phyloP scores from a whole-genome alignment of 1,139 yeast species.

The Taphrina populina region DNA sequence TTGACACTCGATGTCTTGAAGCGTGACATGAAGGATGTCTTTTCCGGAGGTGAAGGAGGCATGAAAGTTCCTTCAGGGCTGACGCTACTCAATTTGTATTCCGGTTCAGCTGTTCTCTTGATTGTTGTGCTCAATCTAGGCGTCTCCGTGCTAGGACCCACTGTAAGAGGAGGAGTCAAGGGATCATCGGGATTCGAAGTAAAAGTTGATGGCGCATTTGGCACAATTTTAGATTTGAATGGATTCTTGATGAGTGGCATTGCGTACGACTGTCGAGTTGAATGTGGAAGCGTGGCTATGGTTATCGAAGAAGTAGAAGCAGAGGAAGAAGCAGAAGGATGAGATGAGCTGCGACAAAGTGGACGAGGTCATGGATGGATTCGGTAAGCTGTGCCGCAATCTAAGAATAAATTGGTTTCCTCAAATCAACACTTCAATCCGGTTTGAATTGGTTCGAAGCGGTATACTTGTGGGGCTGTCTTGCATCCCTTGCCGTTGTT shows the following conservation, averaged over 20 bases:
- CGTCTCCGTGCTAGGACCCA: not conserved
- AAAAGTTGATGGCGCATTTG: not conserved
- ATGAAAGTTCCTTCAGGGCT: constrained; percentile 30
- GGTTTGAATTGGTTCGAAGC: too few species aligned
- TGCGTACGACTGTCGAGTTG: too few species aligned
- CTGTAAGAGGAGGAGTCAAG: constrained; percentile 9
- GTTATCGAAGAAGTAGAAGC: too few species aligned
- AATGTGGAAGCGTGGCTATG: too few species aligned
- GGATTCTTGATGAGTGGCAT: constrained; percentile 19
- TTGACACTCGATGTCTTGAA: not conserved
- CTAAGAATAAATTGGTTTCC: too few species aligned
- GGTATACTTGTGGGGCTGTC: too few species aligned
- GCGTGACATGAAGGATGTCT: constrained; percentile 28
- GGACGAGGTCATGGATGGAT: too few species aligned
- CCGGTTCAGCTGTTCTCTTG: constrained; percentile 24
- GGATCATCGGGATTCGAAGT: not conserved
- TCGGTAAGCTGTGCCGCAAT: too few species aligned
- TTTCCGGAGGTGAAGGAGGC: constrained; percentile 30
- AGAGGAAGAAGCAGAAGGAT: too few species aligned
- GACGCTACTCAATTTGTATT: constrained; percentile 27
- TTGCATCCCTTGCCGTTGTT: too few species aligned
- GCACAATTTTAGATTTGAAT: constrained; percentile 12
- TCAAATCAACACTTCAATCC: too few species aligned
- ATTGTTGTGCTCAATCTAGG: constrained; percentile 22
- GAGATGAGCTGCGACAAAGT: too few species aligned